A percentile compares a stretch with the other conserved stretches of the same genome.
phyloP scores from a whole-genome alignment of 2,329 filamentous ascomycete genomes.

The Aspergillus fumigatus region DNA sequence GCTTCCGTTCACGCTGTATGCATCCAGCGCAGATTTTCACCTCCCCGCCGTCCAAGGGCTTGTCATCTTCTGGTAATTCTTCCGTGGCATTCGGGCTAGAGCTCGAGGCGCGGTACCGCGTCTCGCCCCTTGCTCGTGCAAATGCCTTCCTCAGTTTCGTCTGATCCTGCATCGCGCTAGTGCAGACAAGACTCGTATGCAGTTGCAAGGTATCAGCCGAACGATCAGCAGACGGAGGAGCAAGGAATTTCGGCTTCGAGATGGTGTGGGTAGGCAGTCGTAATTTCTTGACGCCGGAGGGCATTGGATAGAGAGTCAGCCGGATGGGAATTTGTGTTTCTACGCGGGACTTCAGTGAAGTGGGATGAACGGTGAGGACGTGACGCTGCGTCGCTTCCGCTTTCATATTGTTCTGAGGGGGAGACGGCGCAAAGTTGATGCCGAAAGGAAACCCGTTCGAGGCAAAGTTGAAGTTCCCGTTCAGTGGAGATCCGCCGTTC shows the following conservation, averaged over 20 bases:
- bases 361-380: constrained; percentile 59
- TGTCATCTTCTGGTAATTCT: constrained; percentile 61
- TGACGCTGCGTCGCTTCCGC: constrained; percentile 35
- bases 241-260: constrained; percentile 85
- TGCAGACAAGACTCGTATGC: constrained; percentile 79
- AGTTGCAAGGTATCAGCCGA: constrained; percentile 73
- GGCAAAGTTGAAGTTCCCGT: constrained; percentile 35
- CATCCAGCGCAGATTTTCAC: constrained; percentile 90
- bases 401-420: constrained; percentile 23
- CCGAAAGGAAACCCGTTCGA: constrained; percentile 33
- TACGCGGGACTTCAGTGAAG: constrained; percentile 78
- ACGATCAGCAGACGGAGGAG: constrained; percentile 63
- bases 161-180: constrained; percentile 79
- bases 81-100: constrained; percentile 41
- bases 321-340: constrained; percentile 94
- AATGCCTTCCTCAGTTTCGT: constrained; percentile 64
- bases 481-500: constrained; percentile 41
- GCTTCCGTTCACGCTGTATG: constrained; percentile 84
- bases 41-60: constrained; percentile 83
- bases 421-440: constrained; percentile 31
- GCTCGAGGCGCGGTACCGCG: constrained; percentile 32
- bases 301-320: constrained; percentile 71
- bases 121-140: constrained; percentile 48
- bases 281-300: constrained; percentile 69
- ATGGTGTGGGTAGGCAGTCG: constrained; percentile 88